Conservation (phyloP, 768 basidiomycete species). For the Pleurotus djamor region DNA sequence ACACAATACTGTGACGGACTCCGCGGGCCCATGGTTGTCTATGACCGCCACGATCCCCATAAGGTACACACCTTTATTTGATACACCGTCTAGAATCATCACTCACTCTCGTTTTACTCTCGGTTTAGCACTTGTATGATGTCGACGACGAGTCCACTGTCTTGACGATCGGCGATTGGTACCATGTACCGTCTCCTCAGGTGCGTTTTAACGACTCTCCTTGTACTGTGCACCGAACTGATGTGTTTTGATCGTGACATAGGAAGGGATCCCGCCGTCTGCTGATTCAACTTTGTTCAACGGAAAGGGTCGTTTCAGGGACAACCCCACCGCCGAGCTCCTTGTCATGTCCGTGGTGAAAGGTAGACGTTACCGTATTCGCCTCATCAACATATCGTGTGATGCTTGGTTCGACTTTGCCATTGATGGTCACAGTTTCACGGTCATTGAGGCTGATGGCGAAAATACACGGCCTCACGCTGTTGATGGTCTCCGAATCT, state of each 20-base stretch:
- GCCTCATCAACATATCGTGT: constrained; percentile 31
- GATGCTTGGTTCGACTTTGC: constrained; percentile 36
- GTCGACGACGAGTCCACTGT: constrained; percentile 33
- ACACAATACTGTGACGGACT: constrained; percentile 34
- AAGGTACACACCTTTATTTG: neutral
- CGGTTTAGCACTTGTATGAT: constrained; percentile 20
- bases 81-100: constrained; percentile 23
- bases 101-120: constrained; percentile 4
- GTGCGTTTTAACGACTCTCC: neutral
- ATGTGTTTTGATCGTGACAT: neutral
- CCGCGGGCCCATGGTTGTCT: constrained; percentile 26
- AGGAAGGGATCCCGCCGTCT: neutral
- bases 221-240: neutral
- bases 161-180: constrained; percentile 26
- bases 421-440: constrained; percentile 45
- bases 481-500: constrained; percentile 44
- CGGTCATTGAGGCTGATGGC: constrained; percentile 54
- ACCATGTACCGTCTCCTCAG: neutral
- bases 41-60: constrained; percentile 36
- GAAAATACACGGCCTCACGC: constrained; percentile 36
- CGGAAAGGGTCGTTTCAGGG: constrained; percentile 31
- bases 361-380: constrained; percentile 32
- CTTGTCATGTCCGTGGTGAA: constrained; percentile 30
- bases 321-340: constrained; percentile 18
- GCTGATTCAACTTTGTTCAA: constrained; percentile 26